These are phyloP conservation scores for Hevea brasiliensis DNA, from an alignment of 345 rosid genomes.

Conservation along the genomic window DNA sequence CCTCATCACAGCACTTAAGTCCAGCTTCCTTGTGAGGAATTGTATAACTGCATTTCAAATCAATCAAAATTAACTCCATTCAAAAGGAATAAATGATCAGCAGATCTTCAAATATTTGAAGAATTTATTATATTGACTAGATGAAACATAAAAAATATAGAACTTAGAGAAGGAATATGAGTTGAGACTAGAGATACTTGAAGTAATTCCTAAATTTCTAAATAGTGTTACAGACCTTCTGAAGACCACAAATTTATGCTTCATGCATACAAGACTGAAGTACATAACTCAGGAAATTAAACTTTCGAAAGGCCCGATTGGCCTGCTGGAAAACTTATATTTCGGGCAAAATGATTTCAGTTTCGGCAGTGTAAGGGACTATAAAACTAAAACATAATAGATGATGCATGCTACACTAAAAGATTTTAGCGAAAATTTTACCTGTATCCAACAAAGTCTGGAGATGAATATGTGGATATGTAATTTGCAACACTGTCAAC, in stretches of 20 bases:
- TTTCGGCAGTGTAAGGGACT: background rate
- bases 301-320: background rate
- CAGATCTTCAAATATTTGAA: slow-evolving; percentile 6
- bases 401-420: background rate
- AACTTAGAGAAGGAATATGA: too few species aligned
- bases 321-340: background rate
- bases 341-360: background rate
- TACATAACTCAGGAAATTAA: too few species aligned
- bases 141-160: background rate
- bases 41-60: slow-evolving; percentile 36
- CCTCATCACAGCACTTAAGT: slow-evolving; percentile 52
- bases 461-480: slow-evolving; percentile 43
- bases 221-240: background rate
- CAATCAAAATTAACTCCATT: background rate
- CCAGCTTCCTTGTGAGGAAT: slow-evolving; percentile 60
- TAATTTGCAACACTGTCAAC: slow-evolving; percentile 52
- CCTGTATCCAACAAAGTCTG: slow-evolving; percentile 62
- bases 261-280: too few species aligned
- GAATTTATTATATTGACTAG: background rate
- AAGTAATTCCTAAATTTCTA: background rate
- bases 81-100: background rate
- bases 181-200: too few species aligned
- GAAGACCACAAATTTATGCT: background rate
- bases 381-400: background rate
- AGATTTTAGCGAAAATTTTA: slow-evolving; percentile 16